Evolutionary conservation across 331 rosid species (phyloP), one percentile per base, ranked within the genome.

Genomic region (Cydonia oblonga): DNA sequence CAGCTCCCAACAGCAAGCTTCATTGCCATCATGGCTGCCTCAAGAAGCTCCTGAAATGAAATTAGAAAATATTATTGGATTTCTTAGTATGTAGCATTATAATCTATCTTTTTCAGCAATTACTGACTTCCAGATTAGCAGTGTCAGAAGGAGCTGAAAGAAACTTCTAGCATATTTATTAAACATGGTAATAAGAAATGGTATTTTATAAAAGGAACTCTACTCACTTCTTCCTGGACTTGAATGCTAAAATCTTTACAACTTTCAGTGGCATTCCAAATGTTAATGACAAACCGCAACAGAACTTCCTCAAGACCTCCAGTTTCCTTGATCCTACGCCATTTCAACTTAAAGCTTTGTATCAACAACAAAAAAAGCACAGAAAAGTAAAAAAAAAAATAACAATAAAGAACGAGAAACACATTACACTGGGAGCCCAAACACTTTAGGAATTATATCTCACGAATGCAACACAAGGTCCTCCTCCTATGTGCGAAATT

Each of bases 1-100:
- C 95, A 85, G 81, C 81, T 77, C 69, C 81, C 85, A 38, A 87
- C 96, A 77, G 96, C 81, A 78, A 85, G 84, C 84, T 84, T 88
- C 87, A 89, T 80, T 52, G 86, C 87, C 80, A 70, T 83, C 89
- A 87, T 86, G 63, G 83, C 75, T 73, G 97, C 91, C 80, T 84
- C 89, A 79, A 89, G 86, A 76, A 91, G 88, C 64, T 66, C 96
- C 98, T 91, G 84, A 75, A 84, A 67, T 61, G 78, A 65, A 82
- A 71, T 51, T 71, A 76, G 65, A 76, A 70, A 42, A 80, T 10
- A 60, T 58, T 56, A 81, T 11, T 40, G 33, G 10, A 63, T 71
- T 63, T 53, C 69, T 66, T 42, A 26, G 68, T 69, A 67, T 15
- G n/a, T n/a, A 57, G 52, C 38, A 70, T 69, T 57, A 16, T 51